phyloP scores from a whole-genome alignment of 2,329 filamentous ascomycete species.

The Fusarium falciforme region DNA sequence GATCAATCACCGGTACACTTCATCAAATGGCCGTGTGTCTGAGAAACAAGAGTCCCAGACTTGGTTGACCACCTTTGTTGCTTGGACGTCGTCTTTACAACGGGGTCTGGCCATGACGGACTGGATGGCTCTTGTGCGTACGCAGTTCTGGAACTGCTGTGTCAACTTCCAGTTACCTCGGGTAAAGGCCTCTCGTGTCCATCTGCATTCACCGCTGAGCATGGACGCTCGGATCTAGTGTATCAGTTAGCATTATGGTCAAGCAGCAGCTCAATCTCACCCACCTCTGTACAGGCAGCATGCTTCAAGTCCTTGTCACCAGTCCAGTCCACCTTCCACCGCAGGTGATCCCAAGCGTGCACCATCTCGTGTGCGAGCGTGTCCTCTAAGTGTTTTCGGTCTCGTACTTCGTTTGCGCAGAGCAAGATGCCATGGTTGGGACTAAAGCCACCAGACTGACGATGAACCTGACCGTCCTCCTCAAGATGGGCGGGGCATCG shows the following conservation, averaged over 20 bases:
- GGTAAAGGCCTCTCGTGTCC: conserved; percentile 85
- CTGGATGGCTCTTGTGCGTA: conserved; percentile 81
- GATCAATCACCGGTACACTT: conserved; percentile 82
- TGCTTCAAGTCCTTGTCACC: conserved; percentile 80
- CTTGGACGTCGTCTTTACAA: conserved; percentile 88
- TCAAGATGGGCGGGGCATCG: conserved; percentile 75
- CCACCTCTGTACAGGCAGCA: conserved; percentile 92
- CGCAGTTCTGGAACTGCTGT: conserved; percentile 93
- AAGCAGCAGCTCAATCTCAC: conserved; percentile 8
- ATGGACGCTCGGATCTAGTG: conserved; percentile 88
- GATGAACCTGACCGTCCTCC: conserved; percentile 70
- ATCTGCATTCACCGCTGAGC: conserved; percentile 93
- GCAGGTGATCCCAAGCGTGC: conserved; percentile 92
- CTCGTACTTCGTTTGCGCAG: conserved; percentile 90
- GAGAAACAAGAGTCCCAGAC: conserved; percentile 99
- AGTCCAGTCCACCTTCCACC: conserved; percentile 90
- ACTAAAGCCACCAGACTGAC: conserved; percentile 83
- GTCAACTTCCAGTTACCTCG: conserved; percentile 89
- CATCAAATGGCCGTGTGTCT: conserved; percentile 95
- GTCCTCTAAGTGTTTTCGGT: conserved; percentile 87
- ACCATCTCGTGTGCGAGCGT: conserved; percentile 98
- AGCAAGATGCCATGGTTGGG: conserved; percentile 88
- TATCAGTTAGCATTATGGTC: background rate
- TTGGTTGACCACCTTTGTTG: conserved; percentile 89
- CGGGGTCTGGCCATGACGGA: conserved; percentile 82